phyloP scores from a whole-genome alignment of 257 asterid genomes.

The Cynanchum wilfordii region DNA sequence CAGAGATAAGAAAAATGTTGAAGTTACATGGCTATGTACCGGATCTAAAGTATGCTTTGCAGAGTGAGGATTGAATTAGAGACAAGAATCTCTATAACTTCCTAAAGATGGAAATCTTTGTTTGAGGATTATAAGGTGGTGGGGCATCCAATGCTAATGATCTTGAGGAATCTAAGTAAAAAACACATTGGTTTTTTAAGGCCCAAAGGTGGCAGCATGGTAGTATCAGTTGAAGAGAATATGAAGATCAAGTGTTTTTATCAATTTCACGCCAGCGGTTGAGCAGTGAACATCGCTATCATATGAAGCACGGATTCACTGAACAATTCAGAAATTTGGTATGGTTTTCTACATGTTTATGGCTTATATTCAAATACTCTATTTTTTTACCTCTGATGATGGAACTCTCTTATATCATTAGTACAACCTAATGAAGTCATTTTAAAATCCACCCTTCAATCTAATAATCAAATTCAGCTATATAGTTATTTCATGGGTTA shows the following conservation, averaged over 20 bases:
- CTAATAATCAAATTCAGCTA: neutral
- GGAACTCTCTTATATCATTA: neutral
- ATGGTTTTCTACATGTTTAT: neutral
- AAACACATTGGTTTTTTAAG: neutral
- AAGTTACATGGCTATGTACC: constrained; percentile 38
- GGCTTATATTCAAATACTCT: neutral
- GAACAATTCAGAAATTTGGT: neutral
- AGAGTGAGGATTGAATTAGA: constrained; percentile 25
- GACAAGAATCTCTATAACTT: neutral
- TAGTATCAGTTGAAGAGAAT: neutral
- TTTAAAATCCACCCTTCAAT: neutral
- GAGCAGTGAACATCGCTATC: neutral
- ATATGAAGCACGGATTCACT: neutral
- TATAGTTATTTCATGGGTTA: neutral
- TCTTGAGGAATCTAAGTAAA: neutral
- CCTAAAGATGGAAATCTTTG: neutral
- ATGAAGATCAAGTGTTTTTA: too few relatives aligned
- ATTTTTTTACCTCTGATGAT: neutral
- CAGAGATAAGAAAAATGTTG: constrained; percentile 28
- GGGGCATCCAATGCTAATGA: neutral
- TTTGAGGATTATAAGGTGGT: neutral
- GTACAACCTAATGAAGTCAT: neutral
- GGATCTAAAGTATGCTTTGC: constrained; percentile 32
- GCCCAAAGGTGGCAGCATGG: neutral
- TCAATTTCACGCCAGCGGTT: neutral